These are phyloP conservation scores for Clonostachys rosea DNA, from an alignment of 2,329 filamentous ascomycete species.

Conservation along the genomic window DNA sequence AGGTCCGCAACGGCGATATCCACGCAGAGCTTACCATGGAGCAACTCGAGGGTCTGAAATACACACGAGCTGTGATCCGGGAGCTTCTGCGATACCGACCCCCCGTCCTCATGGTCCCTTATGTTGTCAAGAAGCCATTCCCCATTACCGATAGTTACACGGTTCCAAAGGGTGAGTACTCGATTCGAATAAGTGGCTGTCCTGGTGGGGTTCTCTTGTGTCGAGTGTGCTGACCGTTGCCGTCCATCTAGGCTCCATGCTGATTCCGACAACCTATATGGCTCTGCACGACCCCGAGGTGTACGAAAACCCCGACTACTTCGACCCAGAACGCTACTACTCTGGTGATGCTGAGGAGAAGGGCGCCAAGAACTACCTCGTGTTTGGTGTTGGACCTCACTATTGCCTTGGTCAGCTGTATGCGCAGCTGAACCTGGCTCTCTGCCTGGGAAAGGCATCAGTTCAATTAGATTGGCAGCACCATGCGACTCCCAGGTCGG, in stretches of 20 bases:
- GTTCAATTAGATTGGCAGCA: slow-evolving; percentile 88
- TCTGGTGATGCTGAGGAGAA: slow-evolving; percentile 82
- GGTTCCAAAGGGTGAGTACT: slow-evolving; percentile 70
- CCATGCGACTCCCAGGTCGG: slow-evolving; percentile 74
- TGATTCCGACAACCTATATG: slow-evolving; percentile 87
- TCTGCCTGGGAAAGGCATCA: slow-evolving; percentile 86
- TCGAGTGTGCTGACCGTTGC: background rate
- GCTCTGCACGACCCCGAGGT: slow-evolving; percentile 89
- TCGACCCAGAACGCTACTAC: slow-evolving; percentile 90
- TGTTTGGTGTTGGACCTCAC: slow-evolving; percentile 93
- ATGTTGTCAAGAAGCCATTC: slow-evolving; percentile 91
- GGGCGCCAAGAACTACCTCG: slow-evolving; percentile 89
- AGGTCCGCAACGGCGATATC: slow-evolving; percentile 69
- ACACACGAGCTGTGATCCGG: slow-evolving; percentile 87
- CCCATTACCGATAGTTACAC: slow-evolving; percentile 84
- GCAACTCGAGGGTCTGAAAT: slow-evolving; percentile 80
- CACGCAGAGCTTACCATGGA: slow-evolving; percentile 72
- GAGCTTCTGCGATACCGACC: slow-evolving; percentile 91
- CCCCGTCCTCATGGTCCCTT: slow-evolving; percentile 95
- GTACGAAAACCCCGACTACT: slow-evolving; percentile 84
- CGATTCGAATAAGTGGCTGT: no score
- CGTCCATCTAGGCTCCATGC: slow-evolving; percentile 67
- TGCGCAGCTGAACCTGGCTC: slow-evolving; percentile 81
- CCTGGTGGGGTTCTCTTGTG: background rate
- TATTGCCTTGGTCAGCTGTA: slow-evolving; percentile 96